Evolutionary conservation across 768 basidiomycete genomes (phyloP).

Genomic region (Tulasnella sp.): DNA sequence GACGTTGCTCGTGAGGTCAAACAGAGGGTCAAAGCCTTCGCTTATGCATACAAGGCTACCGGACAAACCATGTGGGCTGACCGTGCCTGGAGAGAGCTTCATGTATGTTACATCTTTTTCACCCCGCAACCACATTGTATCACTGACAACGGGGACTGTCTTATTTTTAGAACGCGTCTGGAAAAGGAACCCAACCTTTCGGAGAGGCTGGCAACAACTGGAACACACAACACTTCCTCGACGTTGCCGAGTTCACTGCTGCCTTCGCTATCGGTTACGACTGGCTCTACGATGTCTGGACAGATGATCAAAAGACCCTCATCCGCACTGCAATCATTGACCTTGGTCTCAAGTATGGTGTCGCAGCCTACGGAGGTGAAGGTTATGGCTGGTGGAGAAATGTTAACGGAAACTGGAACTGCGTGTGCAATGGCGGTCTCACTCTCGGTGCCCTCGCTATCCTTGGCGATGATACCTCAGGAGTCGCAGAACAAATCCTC

Average conservation of each 20-base stretch:
- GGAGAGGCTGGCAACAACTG: slow-evolving; percentile 56
- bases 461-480: slow-evolving; percentile 66
- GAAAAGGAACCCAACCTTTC: slow-evolving; percentile 51
- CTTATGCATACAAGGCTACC: slow-evolving; percentile 81
- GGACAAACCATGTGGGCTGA: slow-evolving; percentile 89
- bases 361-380: slow-evolving; percentile 32
- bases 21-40: slow-evolving; percentile 80
- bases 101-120: slow-evolving; percentile 36
- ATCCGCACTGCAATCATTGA: slow-evolving; percentile 62
- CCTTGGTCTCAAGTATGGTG: slow-evolving; percentile 62
- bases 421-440: slow-evolving; percentile 78
- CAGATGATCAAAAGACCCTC: slow-evolving; percentile 48
- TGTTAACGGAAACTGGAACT: slow-evolving; percentile 93
- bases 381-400: slow-evolving; percentile 65
- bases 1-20: slow-evolving; percentile 85
- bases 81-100: slow-evolving; percentile 67
- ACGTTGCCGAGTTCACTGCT: slow-evolving; percentile 75
- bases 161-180: slow-evolving; percentile 51
- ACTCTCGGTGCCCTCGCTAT: slow-evolving; percentile 86
- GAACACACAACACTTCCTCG: slow-evolving; percentile 88
- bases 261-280: slow-evolving; percentile 92
- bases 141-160: neutral
- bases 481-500: slow-evolving; percentile 54
- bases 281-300: slow-evolving; percentile 85
- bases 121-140: neutral